Evolutionary conservation across 2,329 filamentous ascomycete species (phyloP), one percentile per base, ranked within the genome.

Genomic region (Emmonsiellopsis sp.): DNA sequence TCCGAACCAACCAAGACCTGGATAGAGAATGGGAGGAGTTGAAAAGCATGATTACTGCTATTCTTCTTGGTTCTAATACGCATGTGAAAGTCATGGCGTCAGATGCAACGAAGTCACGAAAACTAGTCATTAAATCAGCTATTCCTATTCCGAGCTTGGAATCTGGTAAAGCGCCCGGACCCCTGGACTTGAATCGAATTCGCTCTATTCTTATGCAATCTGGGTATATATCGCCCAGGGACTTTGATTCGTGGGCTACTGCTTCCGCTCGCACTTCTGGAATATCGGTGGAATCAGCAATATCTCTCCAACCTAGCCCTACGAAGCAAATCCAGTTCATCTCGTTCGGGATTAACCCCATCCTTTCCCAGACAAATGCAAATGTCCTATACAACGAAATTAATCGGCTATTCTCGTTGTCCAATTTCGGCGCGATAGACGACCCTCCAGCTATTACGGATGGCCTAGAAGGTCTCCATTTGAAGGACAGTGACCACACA

Each of bases 281-380:
- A 1, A 63, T 93, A 8, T 77, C 76, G 0, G 74, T 96, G 30
- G 77, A 75, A 55, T 90, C 89, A 1, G 82, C 82, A 37, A 83
- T 96, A 13, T 94, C 83, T 2, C 73, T 85, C 1, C 69, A 76
- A 1, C 88, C 91, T 0, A 80, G 80, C 15, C 85, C 89, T 0
- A 87, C 80, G 0, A 89, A 83, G 58, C 79, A 80, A 16, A 73
- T 82, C 1, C 92, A 97, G 61, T 95, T 95, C 65, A 79, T 97
- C 20, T 88, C 87, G 4, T 69, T 95, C 30, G 90, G 88, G 0
- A 79, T 90, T 7, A 73, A 77, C 7, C 88, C 90, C 0, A 61
- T 94, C 9, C 40, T 1, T 65, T 73, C 1, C 72, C 79, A 26
- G 73, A 77, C 3, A 47, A 79, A 78, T 0, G 76, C 80, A 2